Percentiles rank a stretch among this genome's conserved stretches.
phyloP scores from a whole-genome alignment of 768 basidiomycete species.

The Mrakia hoshinonis region DNA sequence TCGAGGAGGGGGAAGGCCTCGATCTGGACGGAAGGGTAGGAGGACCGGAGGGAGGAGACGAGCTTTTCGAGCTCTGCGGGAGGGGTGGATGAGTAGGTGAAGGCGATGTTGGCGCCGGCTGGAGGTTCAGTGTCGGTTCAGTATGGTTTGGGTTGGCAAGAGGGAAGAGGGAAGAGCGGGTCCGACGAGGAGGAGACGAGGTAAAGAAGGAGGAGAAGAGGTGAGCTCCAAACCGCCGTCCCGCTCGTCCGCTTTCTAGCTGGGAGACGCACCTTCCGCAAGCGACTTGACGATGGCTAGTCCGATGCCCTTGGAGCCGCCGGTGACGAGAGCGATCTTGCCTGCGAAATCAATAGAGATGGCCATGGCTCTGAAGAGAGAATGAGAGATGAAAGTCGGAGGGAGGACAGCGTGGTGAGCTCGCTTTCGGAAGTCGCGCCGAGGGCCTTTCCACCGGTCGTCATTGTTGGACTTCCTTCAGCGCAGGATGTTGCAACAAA shows the following conservation, averaged over 20 bases:
- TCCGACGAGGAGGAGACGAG: not conserved
- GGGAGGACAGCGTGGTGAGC: too few relatives aligned
- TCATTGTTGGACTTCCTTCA: too few relatives aligned
- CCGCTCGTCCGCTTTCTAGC: not conserved
- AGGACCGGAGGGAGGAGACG: constrained; percentile 28
- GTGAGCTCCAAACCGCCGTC: not conserved
- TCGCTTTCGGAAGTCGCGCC: too few relatives aligned
- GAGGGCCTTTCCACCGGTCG: too few relatives aligned
- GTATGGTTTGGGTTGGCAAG: not conserved
- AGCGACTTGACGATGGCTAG: constrained; percentile 34
- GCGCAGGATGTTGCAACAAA: too few relatives aligned
- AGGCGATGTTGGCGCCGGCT: constrained; percentile 38
- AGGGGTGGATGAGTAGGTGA: constrained; percentile 38
- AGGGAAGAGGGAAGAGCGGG: not conserved
- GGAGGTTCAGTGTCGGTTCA: not conserved
- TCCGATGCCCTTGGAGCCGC: constrained; percentile 37
- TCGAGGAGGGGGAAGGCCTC: constrained; percentile 37
- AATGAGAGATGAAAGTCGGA: not conserved
- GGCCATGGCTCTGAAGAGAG: constrained; percentile 24
- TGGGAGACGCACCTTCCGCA: constrained; percentile 33
- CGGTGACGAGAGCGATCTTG: constrained; percentile 38
- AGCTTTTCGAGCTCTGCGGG: constrained; percentile 31
- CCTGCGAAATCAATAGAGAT: constrained; percentile 37
- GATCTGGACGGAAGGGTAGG: constrained; percentile 33
- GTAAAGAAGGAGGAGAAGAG: not conserved